Percentiles rank a stretch among this genome's conserved stretches.
phyloP scores from a whole-genome alignment of 2,329 filamentous ascomycete species.

The Chalaropsis thielavioides region DNA sequence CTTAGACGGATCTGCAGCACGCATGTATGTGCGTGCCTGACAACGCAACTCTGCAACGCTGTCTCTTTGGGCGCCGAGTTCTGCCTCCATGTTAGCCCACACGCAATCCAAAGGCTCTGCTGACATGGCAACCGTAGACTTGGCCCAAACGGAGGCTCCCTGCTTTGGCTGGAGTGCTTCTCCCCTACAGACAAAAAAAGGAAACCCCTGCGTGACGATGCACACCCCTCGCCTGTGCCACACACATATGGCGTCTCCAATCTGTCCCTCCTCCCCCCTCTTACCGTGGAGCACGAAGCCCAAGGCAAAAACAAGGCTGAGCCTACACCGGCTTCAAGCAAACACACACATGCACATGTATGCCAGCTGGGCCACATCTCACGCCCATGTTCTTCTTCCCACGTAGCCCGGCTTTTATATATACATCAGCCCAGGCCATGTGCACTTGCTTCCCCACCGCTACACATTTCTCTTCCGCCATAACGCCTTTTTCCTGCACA shows the following conservation, averaged over 20 bases:
- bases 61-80: background rate
- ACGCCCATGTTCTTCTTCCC: background rate
- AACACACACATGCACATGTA: background rate
- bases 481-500: background rate
- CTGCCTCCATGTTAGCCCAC: background rate
- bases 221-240: background rate
- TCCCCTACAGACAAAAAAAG: background rate
- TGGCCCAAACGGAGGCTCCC: background rate
- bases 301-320: background rate
- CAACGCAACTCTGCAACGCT: conserved; percentile 6
- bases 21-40: background rate
- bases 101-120: background rate
- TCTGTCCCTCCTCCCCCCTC: background rate
- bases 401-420: background rate
- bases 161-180: background rate
- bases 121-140: background rate
- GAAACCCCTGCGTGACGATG: background rate
- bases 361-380: background rate
- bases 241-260: background rate
- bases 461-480: background rate
- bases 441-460: background rate
- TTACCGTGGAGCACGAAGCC: background rate
- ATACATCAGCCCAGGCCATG: background rate
- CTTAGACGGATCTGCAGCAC: background rate
- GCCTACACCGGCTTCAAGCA: background rate